Evolutionary conservation across 768 basidiomycete genomes (phyloP), one percentile per base, ranked within the genome.

Genomic region (Cubamyces lactineus): DNA sequence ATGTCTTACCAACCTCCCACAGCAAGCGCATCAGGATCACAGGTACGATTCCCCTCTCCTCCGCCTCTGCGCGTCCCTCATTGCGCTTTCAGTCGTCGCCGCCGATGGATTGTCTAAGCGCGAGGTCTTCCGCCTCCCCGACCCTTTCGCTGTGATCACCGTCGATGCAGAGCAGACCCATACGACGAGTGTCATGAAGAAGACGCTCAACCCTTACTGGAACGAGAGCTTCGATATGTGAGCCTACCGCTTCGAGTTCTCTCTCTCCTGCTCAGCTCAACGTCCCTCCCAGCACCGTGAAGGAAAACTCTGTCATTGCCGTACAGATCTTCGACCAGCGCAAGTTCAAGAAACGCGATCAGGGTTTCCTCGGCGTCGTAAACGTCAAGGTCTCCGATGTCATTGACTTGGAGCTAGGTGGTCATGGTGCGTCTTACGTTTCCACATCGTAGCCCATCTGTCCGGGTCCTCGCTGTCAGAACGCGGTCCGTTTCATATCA

Each of bases 281-380:
- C 66, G 38, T 61, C 9, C 24, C 47, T 60, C 57, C 24, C 68
- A 98, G 96, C 67, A 92, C 85, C 53, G 96, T 97, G 72, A 96
- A 95, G 75, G 97, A 99, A 68, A 94, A 92, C n/a, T 98, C 96
- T 17, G 92, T 98, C 50, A 86, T 99, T 61, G 94, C 94, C 5
- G 96, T 98, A 1, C 97, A 99, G 77, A 97, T 98, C 69, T 98
- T 98, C 68, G 97, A 99, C 77, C 96, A 98, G 76, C 88, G 94
- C 75, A 99, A 99, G 78, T 98, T 98, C 81, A 99, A 99, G 82
- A 84, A 92, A 76, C 88, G 90, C 70, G 97, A 99, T 74, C 97
- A 98, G 73, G 97, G 97, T 1, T 99, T 99, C 76, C 80, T 99
- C 56, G 97, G 97, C 39, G 96, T 98, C 15, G 96, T 98, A 68